These are phyloP conservation scores for Phytophthora fragariae DNA, from an alignment of 352 stramenopile species.

Conservation along the genomic window DNA sequence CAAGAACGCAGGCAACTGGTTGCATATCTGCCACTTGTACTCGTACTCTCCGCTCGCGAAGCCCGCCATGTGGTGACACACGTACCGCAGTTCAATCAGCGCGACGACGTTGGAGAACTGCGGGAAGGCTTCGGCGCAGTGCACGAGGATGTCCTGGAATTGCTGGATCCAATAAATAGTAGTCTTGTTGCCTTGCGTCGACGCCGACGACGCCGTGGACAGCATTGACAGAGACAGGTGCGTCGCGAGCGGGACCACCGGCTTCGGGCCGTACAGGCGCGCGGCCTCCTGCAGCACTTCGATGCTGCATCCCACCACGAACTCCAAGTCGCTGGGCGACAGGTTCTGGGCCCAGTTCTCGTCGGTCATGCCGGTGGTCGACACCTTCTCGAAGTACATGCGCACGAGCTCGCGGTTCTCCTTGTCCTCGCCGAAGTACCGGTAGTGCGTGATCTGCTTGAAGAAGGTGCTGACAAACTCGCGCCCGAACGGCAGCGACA, in stretches of 20 bases:
- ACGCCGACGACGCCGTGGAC: conserved; percentile 47
- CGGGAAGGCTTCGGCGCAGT: conserved; percentile 76
- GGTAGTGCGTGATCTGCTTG: conserved; percentile 74
- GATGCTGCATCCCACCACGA: conserved; percentile 69
- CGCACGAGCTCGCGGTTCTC: conserved; percentile 74
- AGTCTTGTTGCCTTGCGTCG: conserved; percentile 53
- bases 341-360: conserved; percentile 66
- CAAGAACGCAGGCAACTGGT: conserved; percentile 59
- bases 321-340: conserved; percentile 47
- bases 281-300: conserved; percentile 82
- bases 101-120: conserved; percentile 69
- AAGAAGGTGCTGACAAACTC: conserved; percentile 76
- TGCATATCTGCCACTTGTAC: conserved; percentile 85
- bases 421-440: conserved; percentile 77
- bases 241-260: conserved; percentile 39
- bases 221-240: conserved; percentile 51
- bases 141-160: conserved; percentile 76
- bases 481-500: conserved; percentile 72
- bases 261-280: conserved; percentile 70
- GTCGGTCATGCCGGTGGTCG: conserved; percentile 69
- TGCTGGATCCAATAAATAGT: conserved; percentile 84
- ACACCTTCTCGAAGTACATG: conserved; percentile 86
- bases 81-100: conserved; percentile 83
- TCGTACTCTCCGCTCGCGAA: conserved; percentile 63
- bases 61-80: conserved; percentile 79